Base-by-base conservation (phyloP, 108 stramenopile genomes). In the Aurantiochytrium sp. region DNA sequence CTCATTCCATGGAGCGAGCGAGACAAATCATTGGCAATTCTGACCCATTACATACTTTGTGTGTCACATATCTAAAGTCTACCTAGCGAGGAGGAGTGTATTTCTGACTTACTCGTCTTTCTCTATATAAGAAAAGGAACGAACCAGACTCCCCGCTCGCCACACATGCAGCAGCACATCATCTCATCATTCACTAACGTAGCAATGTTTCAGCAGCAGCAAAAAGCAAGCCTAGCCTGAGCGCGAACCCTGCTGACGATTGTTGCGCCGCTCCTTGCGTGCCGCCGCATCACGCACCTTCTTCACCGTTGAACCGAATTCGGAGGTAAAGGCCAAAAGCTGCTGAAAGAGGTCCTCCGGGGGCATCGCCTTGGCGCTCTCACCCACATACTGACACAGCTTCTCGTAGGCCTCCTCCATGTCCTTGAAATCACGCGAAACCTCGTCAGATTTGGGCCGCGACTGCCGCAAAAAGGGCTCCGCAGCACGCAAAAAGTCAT, bases 301-400 rank as follows among this genome's bases (percentile, higher is more conserved):
- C n/a, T 53, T 83, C 51, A 83, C 76, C 14, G 76, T 83, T 28
- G 76, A 83, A 0, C 10, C 23, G 45, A 83, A 53, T 18, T 47
- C 51, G 51, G 76, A 25, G n/a, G 51, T 12, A 35, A 83, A 83
- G 51, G n/a, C 28, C 10, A 53, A 45, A 43, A 83, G 76, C 45
- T 83, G 76, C 3, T 83, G 45, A 35, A 83, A 83, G 49, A 83
- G n/a, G 18, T 83, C 76, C 28, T 83, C 76, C 28, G 76, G 76
- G 12, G 76, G 45, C 76, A 53, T 5, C 49, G 76, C 45, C 49
- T 83, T 83, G 51, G 76, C n/a, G 76, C 49, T 83, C 49, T 83
- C 76, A 8, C 76, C 76, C n/a, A 83, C 76, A 83, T 83, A 83
- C n/a, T 47, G n/a, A 23, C 76, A 83, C 10, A 83, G 25, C n/a